These are phyloP conservation scores for Climacium dendroides DNA, from an alignment of 225 moss, liverwort and hornwort genomes.

Conservation along the genomic window DNA sequence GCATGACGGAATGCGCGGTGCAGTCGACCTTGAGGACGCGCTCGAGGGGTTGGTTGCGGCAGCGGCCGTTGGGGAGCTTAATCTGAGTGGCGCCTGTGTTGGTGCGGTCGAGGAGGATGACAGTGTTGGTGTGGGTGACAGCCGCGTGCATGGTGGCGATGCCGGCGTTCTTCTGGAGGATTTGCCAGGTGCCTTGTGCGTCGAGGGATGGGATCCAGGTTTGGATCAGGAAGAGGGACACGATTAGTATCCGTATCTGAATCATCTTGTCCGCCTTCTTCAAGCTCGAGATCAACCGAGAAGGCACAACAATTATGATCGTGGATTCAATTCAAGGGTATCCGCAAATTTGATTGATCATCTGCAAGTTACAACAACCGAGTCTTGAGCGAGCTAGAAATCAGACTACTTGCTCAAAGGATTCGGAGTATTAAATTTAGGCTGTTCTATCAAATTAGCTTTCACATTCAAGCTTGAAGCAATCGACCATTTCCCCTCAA, in stretches of 20 bases:
- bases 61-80: neutral
- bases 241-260: neutral
- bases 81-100: slow-evolving; percentile 13
- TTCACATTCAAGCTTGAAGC: neutral
- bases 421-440: neutral
- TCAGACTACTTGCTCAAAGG: neutral
- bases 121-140: slow-evolving; percentile 9
- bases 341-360: neutral
- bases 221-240: neutral
- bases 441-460: neutral
- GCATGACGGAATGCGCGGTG: slow-evolving; percentile 27
- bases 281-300: neutral
- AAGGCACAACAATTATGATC: too few relatives aligned
- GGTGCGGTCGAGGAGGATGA: slow-evolving; percentile 29
- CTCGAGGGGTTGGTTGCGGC: slow-evolving; percentile 22
- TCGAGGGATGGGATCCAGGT: neutral
- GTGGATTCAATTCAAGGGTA: neutral
- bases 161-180: slow-evolving; percentile 2
- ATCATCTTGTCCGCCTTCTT: neutral
- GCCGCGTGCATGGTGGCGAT: slow-evolving; percentile 28
- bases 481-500: neutral
- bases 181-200: slow-evolving; percentile 24
- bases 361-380: neutral
- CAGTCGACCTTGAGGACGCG: slow-evolving; percentile 18
- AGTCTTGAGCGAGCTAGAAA: neutral